Base-by-base conservation (phyloP, 2,329 filamentous ascomycete species). In the Colletotrichum graminicola region DNA sequence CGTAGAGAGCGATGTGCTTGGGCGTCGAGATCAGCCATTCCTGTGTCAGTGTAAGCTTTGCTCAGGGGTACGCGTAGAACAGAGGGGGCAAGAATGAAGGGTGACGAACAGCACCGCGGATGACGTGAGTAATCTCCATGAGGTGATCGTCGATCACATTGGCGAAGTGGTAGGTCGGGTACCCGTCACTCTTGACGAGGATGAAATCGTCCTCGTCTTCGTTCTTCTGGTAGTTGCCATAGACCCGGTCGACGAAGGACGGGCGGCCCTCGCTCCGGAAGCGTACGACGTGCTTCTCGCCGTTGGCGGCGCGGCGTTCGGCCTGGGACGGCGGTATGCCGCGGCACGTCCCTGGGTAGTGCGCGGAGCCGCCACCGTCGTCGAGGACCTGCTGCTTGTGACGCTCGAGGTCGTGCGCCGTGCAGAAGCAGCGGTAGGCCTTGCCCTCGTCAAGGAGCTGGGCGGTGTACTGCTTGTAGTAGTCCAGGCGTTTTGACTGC, bases 1-100 rank as follows among this genome's bases (percentile, higher is more conserved):
- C 82, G 78, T 96, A 96, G n/a, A 96, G 80, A 52, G 88, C 85
- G 54, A 89, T 80, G 76, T 91, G 89, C 73, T 88, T 93, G 0
- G 95, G 94, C 0, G 96, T 98, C 0, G 95, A 97, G 43, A 95
- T 90, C 83, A 99, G 92, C 96, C 96, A 99, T 88, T 99, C 96
- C 87, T 93, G 64, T 32, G 18, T 18, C 21, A 18, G 5, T 29
- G 59, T 67, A 7, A 66, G 41, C 45, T 45, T 21, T 23, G 34
- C 36, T 43, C 34, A 56, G 39, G 43, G 6, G 47, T 36, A 7
- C 45, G 16, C 12, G 29, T n/a, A 23, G 45, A 23, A 7, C 34
- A 36, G 18, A 60, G 26, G 23, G 12, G 21, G 36, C 16, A 7
- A 45, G 4, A 16, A 7, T 3, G n/a, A 21, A 32, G 47, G 14